These are phyloP conservation scores for Xerocomus amazonicus DNA, from an alignment of 1,284 basidiomycete species.

Conservation along the genomic window DNA sequence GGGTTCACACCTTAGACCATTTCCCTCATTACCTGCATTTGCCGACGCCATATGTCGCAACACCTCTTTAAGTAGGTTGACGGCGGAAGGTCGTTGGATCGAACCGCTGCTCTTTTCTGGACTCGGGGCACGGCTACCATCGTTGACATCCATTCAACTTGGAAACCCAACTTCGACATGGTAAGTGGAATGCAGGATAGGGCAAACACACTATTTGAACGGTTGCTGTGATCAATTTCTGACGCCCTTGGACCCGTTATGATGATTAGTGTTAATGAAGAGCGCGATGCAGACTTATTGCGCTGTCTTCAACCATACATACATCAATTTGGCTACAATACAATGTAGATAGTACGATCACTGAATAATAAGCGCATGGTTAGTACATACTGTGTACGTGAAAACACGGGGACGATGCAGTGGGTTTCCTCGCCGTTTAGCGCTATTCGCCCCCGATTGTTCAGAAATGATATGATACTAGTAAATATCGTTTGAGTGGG, in stretches of 20 bases:
- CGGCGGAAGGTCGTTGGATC: conserved; percentile 28
- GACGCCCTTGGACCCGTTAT: conserved; percentile 1
- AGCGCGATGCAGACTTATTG: background rate
- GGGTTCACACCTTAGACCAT: conserved; percentile 6
- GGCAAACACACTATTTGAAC: conserved; percentile 4
- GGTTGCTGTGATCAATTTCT: conserved; percentile 1
- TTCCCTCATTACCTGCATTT: conserved; percentile 14
- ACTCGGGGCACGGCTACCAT: conserved; percentile 15
- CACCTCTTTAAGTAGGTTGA: conserved; percentile 12
- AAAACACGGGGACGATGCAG: no score
- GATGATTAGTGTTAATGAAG: conserved; percentile 2
- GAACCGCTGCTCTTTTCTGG: conserved; percentile 13
- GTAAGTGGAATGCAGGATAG: conserved; percentile 8
- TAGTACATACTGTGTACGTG: no score
- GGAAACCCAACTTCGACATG: conserved; percentile 2
- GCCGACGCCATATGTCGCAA: conserved; percentile 8
- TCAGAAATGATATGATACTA: no score
- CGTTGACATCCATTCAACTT: conserved; percentile 13
- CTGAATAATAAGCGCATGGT: no score
- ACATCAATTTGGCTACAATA: no score
- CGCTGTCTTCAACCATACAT: no score
- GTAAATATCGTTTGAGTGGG: no score
- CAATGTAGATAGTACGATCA: no score
- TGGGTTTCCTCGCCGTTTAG: no score
- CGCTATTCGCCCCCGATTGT: no score